Conservation (phyloP, 2,329 filamentous ascomycete genomes). For the Xylaria sp. region DNA sequence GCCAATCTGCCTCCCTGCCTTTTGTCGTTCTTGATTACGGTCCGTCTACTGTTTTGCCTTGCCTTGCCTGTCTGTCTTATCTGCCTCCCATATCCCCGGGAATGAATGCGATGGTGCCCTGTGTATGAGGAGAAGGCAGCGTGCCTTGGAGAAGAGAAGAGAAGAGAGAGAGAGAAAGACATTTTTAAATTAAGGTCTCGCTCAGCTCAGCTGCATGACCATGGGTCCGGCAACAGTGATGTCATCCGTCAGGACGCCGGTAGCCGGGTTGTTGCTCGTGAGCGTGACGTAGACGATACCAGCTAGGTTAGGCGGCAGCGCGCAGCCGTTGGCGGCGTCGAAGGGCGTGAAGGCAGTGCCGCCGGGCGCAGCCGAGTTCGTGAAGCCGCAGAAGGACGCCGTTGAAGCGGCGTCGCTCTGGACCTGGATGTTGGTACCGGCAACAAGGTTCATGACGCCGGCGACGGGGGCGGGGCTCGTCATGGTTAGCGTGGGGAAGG, state of each 20-base stretch:
- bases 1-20: conserved; percentile 3
- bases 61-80: conserved; percentile 14
- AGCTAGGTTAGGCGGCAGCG: conserved; percentile 69
- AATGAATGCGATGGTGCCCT: neutral
- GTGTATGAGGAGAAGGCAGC: neutral
- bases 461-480: conserved; percentile 56
- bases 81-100: neutral
- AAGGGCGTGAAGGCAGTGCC: conserved; percentile 71
- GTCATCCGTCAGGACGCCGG: conserved; percentile 67
- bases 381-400: conserved; percentile 74
- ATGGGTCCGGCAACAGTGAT: conserved; percentile 74
- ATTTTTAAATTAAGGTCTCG: neutral
- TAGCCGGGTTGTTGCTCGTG: conserved; percentile 63
- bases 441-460: conserved; percentile 53
- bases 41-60: neutral
- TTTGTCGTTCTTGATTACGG: neutral
- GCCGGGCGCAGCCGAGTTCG: conserved; percentile 67
- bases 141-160: neutral
- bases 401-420: conserved; percentile 61
- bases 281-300: conserved; percentile 76
- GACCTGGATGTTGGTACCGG: conserved; percentile 59
- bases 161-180: conserved; percentile 5
- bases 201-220: conserved; percentile 64
- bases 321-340: conserved; percentile 64
- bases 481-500: conserved; percentile 70